Conservation (phyloP, 768 basidiomycete species). For the Boletus eberwhitei region DNA sequence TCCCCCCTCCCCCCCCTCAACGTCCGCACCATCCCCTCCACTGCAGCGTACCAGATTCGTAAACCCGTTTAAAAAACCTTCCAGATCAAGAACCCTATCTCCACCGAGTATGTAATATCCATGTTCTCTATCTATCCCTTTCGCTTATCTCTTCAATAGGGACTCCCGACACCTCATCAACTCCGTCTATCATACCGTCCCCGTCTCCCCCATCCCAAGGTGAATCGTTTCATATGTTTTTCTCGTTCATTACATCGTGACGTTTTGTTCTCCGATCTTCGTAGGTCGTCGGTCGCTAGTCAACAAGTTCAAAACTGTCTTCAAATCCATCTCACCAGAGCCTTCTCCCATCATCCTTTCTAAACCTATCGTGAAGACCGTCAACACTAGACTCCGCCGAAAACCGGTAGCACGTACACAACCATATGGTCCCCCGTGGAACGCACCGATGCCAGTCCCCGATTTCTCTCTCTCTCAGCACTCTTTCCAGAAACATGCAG, state of each 20-base stretch:
- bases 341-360: constrained; percentile 3
- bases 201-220: neutral
- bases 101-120: constrained; percentile 9
- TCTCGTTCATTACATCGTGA: neutral
- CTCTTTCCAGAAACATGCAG: neutral
- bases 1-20: neutral
- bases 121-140: neutral
- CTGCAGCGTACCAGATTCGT: constrained; percentile 11
- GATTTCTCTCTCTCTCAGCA: constrained; percentile 1
- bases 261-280: neutral
- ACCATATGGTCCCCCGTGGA: constrained; percentile 38
- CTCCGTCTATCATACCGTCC: neutral
- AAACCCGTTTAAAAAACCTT: constrained; percentile 16
- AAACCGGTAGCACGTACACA: constrained; percentile 34
- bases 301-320: constrained; percentile 23
- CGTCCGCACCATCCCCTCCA: neutral
- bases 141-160: constrained; percentile 2
- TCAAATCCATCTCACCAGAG: constrained; percentile 13
- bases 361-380: constrained; percentile 10
- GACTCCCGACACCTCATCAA: neutral
- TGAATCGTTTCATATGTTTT: neutral
- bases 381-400: constrained; percentile 16
- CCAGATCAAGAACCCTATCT: constrained; percentile 17
- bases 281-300: constrained; percentile 12
- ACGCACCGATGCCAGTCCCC: constrained; percentile 26